These are phyloP conservation scores for Tanacetum coccineum DNA, from an alignment of 129 eudicot genomes.

Conservation along the genomic window DNA sequence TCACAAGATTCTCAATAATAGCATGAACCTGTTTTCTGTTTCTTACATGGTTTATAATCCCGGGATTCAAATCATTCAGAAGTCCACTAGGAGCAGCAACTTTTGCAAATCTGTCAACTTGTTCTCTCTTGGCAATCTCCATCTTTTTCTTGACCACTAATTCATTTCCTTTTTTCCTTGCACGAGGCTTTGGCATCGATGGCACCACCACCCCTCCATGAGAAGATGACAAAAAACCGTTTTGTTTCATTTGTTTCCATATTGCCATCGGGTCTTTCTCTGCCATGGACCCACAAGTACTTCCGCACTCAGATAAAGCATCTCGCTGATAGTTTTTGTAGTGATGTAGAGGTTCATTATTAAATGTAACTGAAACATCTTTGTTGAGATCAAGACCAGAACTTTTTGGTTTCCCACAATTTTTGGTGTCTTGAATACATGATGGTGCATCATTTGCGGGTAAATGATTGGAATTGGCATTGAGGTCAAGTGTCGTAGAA, in stretches of 20 bases:
- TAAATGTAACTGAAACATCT: constrained; percentile 40
- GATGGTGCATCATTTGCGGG: constrained; percentile 10
- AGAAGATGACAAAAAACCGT: constrained; percentile 62
- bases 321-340: constrained; percentile 40
- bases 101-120: constrained; percentile 77
- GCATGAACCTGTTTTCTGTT: constrained; percentile 92
- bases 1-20: constrained; percentile 82
- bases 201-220: constrained; percentile 48
- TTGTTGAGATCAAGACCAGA: constrained; percentile 58
- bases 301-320: constrained; percentile 58
- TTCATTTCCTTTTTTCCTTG: constrained; percentile 53
- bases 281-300: constrained; percentile 52
- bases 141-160: constrained; percentile 57
- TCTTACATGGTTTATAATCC: constrained; percentile 91
- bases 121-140: constrained; percentile 79
- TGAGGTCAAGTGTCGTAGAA: constrained; percentile 43
- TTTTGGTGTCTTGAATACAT: constrained; percentile 13
- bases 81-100: constrained; percentile 94
- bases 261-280: constrained; percentile 58
- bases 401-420: constrained; percentile 24
- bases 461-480: constrained; percentile 33
- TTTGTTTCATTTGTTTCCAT: constrained; percentile 88
- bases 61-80: constrained; percentile 78
- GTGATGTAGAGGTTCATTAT: constrained; percentile 37
- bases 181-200: constrained; percentile 59